Percentiles rank a stretch among this genome's conserved stretches.
Conservation (phyloP, 805 yeast species). For the Maudiozyma barnettii region DNA sequence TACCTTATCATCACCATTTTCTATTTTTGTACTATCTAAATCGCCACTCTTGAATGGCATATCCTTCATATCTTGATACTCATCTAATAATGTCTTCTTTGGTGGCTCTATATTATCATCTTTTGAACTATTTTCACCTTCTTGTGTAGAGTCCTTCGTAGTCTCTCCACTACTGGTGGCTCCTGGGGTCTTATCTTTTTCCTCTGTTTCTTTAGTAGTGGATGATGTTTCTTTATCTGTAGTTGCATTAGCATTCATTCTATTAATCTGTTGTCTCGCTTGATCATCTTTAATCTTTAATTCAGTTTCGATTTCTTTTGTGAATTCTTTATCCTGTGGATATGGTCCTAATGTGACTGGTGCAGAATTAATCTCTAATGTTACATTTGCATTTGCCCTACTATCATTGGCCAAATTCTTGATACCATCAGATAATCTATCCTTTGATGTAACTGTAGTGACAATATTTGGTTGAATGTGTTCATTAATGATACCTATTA, state of each 20-base stretch:
- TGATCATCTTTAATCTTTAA: conserved; percentile 69
- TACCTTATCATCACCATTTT: conserved; percentile 6
- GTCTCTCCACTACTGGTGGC: neutral
- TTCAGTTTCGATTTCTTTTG: conserved; percentile 76
- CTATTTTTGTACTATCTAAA: conserved; percentile 5
- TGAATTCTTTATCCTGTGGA: conserved; percentile 80
- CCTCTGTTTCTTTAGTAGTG: neutral
- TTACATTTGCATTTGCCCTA: conserved; percentile 23
- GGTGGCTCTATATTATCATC: neutral
- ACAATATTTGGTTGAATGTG: conserved; percentile 47
- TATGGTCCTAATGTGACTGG: conserved; percentile 72
- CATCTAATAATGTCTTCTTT: conserved; percentile 47
- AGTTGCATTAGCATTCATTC: neutral
- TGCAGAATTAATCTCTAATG: conserved; percentile 22
- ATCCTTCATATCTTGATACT: conserved; percentile 50
- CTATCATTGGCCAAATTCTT: conserved; percentile 13
- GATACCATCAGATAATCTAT: conserved; percentile 27
- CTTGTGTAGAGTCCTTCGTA: neutral
- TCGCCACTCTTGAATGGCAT: conserved; percentile 22
- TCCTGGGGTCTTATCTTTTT: neutral
- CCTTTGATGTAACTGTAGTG: conserved; percentile 29
- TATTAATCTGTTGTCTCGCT: conserved; percentile 30
- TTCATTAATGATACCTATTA: conserved; percentile 80
- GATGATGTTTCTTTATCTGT: neutral
- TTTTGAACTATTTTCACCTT: neutral